These are phyloP conservation scores for Lactifluus subvellereus DNA, from an alignment of 768 basidiomycete species.

Conservation along the genomic window DNA sequence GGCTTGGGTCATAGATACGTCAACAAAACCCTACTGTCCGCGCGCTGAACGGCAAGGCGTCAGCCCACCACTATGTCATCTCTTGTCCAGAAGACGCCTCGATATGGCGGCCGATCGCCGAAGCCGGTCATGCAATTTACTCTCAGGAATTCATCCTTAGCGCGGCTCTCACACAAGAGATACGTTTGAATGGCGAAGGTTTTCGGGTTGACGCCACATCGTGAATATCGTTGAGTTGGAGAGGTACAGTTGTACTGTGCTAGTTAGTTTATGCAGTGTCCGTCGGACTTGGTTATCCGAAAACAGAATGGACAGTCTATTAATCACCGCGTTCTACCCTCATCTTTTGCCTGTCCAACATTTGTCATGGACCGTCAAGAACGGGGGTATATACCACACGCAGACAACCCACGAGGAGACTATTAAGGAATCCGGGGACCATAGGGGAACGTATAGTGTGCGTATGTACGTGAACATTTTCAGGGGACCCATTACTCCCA, in stretches of 20 bases:
- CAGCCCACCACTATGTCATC: slow-evolving; percentile 49
- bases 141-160: slow-evolving; percentile 61
- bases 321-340: slow-evolving; percentile 7
- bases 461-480: background rate
- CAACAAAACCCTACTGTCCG: slow-evolving; percentile 49
- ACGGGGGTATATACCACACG: background rate
- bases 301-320: background rate
- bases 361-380: slow-evolving; percentile 11
- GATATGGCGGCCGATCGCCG: slow-evolving; percentile 59
- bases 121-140: slow-evolving; percentile 54
- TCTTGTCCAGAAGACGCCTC: slow-evolving; percentile 58
- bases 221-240: background rate
- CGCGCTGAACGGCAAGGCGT: slow-evolving; percentile 42
- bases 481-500: slow-evolving; percentile 6
- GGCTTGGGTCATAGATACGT: slow-evolving; percentile 32
- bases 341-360: background rate
- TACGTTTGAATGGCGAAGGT: slow-evolving; percentile 51
- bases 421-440: background rate
- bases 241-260: background rate
- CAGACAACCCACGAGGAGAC: background rate
- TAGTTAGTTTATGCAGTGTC: background rate
- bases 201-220: slow-evolving; percentile 8
- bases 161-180: slow-evolving; percentile 57
- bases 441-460: background rate
- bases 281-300: slow-evolving; percentile 1